Base-by-base conservation (phyloP, 2,329 filamentous ascomycete species). In the Thelonectria discophora region DNA sequence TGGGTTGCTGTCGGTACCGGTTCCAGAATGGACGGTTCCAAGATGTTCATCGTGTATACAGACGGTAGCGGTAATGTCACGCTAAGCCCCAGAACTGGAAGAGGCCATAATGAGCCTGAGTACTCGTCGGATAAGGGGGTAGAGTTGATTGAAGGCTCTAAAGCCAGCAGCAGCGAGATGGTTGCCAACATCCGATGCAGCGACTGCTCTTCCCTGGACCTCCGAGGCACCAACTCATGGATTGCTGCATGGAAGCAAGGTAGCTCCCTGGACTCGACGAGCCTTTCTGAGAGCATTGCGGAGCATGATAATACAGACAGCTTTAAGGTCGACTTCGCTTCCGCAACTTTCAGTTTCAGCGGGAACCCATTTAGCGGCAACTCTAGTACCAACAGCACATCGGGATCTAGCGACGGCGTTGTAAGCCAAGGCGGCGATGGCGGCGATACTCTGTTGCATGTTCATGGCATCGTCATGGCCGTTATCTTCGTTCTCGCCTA, bases 41-140 rank as follows among this genome's bases (percentile, higher is more conserved):
- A 86, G 71, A 88, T 90, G 59, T 88, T 90, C 70, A 65, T 90
- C 69, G 78, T 89, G 66, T 90, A 90, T 73, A 75, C 83, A 45
- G 80, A 87, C 64, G 85, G 85, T 60, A 64, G 68, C 3, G 83
- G 83, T 62, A 89, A 89, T 69, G 80, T 90, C 18, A 90, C 88
- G 1, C 71, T 90, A 50, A 89, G 86, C 64, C 81, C 86, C 1
- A 83, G 88, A 27, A 68, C 72, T 3, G 84, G 82, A 32, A 75
- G 69, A 0, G 79, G 79, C 7, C 78, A 89, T 63, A 63, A 72
- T 32, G 74, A 78, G 76, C 88, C 88, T 0, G 50, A 74, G 24
- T 82, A 84, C 73, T 77, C 75, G 2, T 69, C 74, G 1, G 74
- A 78, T 5, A 76, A 77, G 18, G 73, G 79, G 30, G 73, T 89